phyloP scores from a whole-genome alignment of 1,139 yeast species.

The Geotrichum klebahnii region DNA sequence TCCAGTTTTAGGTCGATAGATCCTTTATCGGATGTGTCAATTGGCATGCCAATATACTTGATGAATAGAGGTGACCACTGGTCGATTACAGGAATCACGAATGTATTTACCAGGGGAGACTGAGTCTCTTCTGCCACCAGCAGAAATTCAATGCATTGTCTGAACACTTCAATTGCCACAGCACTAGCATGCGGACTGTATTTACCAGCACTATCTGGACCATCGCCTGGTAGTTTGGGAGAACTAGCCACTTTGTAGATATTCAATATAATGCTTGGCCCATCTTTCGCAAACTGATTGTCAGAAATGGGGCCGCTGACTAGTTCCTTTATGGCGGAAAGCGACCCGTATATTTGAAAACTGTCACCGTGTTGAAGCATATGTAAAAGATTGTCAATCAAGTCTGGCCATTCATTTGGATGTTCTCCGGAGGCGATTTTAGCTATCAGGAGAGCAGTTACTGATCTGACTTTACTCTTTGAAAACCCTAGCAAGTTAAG shows the following conservation, averaged over 20 bases:
- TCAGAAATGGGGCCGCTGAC: conserved; percentile 82
- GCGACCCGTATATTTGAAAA: conserved; percentile 54
- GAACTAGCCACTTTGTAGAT: conserved; percentile 26
- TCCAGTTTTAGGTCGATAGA: conserved; percentile 14
- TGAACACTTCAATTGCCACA: conserved; percentile 34
- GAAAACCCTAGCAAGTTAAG: conserved; percentile 48
- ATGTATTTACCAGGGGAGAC: conserved; percentile 16
- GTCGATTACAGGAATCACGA: conserved; percentile 28
- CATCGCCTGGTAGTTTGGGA: conserved; percentile 5
- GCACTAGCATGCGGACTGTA: conserved; percentile 22
- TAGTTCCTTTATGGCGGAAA: conserved; percentile 68
- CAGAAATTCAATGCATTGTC: conserved; percentile 35
- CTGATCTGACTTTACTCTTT: conserved; percentile 59
- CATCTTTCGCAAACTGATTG: conserved; percentile 75
- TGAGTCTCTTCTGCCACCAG: conserved; percentile 31
- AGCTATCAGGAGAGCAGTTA: conserved; percentile 72
- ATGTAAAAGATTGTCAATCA: conserved; percentile 51
- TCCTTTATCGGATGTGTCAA: conserved; percentile 1
- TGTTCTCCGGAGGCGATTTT: conserved; percentile 84
- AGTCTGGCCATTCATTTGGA: conserved; percentile 92
- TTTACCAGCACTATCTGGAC: conserved; percentile 8
- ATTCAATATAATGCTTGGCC: conserved; percentile 35
- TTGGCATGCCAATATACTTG: conserved; percentile 20
- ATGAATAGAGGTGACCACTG: conserved; percentile 32
- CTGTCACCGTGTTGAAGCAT: conserved; percentile 41